These are phyloP conservation scores for Phytophthora pseudosyringae DNA, from an alignment of 352 stramenopile species.

Conservation along the genomic window DNA sequence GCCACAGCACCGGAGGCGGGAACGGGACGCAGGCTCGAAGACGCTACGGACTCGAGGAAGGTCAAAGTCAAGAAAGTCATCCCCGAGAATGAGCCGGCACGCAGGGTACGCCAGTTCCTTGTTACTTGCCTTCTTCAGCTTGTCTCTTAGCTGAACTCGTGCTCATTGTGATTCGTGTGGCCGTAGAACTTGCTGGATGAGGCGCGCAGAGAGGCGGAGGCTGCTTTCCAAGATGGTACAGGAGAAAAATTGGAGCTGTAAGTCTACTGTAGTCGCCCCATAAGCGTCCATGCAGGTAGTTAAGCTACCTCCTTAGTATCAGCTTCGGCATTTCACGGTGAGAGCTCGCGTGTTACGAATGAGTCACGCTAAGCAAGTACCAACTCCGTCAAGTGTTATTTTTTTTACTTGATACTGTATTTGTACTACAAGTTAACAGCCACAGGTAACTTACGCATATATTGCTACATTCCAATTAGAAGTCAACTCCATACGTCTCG, in stretches of 20 bases:
- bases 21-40: conserved; percentile 1
- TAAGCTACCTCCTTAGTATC: background rate
- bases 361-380: background rate
- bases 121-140: background rate
- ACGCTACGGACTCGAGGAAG: conserved; percentile 14
- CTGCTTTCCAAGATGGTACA: conserved; percentile 30
- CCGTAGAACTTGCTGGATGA: conserved; percentile 52
- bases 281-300: background rate
- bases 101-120: conserved; percentile 31
- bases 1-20: conserved; percentile 13
- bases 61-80: conserved; percentile 52
- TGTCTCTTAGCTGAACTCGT: background rate
- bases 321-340: background rate
- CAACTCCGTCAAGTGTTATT: background rate
- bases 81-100: conserved; percentile 19
- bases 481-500: conserved; percentile 28
- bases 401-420: conserved; percentile 5
- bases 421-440: conserved; percentile 15
- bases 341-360: background rate
- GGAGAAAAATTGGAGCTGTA: conserved; percentile 38
- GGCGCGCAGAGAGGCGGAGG: conserved; percentile 44
- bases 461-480: conserved; percentile 18
- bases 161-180: conserved; percentile 7
- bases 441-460: conserved; percentile 1
- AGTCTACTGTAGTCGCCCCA: background rate